A percentile compares a stretch with the other conserved stretches of the same genome.
These are phyloP conservation scores for Irpex rosettiformis DNA, from an alignment of 1,284 basidiomycete species.

Conservation along the genomic window DNA sequence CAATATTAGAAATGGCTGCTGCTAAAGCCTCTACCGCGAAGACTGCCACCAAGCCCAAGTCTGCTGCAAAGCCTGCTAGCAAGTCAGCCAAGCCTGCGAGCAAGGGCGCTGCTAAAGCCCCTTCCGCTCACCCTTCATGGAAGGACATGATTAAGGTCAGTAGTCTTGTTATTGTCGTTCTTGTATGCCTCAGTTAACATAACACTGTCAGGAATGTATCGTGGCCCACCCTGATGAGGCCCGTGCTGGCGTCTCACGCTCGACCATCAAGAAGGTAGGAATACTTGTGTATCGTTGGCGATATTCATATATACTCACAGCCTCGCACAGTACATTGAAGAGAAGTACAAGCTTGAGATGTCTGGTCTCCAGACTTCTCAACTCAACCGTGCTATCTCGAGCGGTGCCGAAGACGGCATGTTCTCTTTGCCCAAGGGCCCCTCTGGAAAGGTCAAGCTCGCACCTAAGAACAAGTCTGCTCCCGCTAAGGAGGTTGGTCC, in stretches of 20 bases:
- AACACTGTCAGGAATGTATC: slow-evolving; percentile 72
- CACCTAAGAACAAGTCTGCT: slow-evolving; percentile 44
- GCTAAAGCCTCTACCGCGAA: slow-evolving; percentile 13
- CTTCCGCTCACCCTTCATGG: slow-evolving; percentile 59
- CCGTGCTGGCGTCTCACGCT: slow-evolving; percentile 83
- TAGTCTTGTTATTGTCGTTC: background rate
- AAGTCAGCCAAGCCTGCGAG: slow-evolving; percentile 32
- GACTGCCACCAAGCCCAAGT: slow-evolving; percentile 39
- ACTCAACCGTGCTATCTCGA: slow-evolving; percentile 77
- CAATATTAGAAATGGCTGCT: slow-evolving; percentile 18
- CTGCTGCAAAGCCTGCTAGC: slow-evolving; percentile 35
- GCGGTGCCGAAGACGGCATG: slow-evolving; percentile 74
- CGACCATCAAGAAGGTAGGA: slow-evolving; percentile 83
- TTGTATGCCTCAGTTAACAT: slow-evolving; percentile 16
- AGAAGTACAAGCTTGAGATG: slow-evolving; percentile 76
- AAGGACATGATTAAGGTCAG: slow-evolving; percentile 76
- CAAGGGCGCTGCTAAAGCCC: slow-evolving; percentile 27
- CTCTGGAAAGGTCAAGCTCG: slow-evolving; percentile 38
- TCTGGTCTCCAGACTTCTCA: slow-evolving; percentile 74
- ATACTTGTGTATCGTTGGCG: too few species aligned
- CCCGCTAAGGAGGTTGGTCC: slow-evolving; percentile 58
- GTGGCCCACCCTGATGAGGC: slow-evolving; percentile 69
- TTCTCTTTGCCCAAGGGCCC: slow-evolving; percentile 86
- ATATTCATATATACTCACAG: too few species aligned
- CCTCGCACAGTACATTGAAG: slow-evolving; percentile 74